Conservation (phyloP, 23 red algal species). For the Chondrus crispus region DNA sequence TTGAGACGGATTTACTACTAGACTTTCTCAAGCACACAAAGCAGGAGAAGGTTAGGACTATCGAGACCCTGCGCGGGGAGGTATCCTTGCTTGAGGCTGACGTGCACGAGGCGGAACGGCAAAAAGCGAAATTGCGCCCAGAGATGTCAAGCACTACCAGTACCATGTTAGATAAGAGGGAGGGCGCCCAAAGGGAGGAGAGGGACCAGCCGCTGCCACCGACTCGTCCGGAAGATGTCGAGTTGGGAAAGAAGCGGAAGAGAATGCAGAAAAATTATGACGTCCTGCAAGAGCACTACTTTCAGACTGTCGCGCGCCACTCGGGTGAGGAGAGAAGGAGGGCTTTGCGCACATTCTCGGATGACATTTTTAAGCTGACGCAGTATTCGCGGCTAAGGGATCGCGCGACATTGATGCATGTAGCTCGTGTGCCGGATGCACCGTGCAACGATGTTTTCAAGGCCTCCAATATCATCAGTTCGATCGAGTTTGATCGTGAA, state of each 20-base stretch:
- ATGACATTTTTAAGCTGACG: constrained; percentile 75
- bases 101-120: constrained; percentile 13
- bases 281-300: constrained; percentile 62
- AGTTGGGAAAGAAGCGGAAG: constrained; percentile 59
- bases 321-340: not conserved
- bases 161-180: not conserved
- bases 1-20: constrained; percentile 53
- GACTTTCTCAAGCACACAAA: constrained; percentile 70
- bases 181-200: not conserved
- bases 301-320: constrained; percentile 27
- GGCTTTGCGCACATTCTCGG: constrained; percentile 29
- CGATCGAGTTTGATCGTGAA: constrained; percentile 92
- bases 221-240: not conserved
- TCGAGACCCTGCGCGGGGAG: constrained; percentile 48
- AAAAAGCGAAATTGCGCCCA: not conserved
- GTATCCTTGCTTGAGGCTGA: constrained; percentile 43
- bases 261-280: constrained; percentile 39
- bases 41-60: constrained; percentile 31
- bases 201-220: not conserved
- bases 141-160: not conserved
- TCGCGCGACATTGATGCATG: constrained; percentile 71
- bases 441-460: constrained; percentile 61
- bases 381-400: constrained; percentile 55
- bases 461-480: constrained; percentile 88
- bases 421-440: constrained; percentile 38